Evolutionary conservation across 345 rosid species (phyloP).

Genomic region (Lagerstroemia speciosa): DNA sequence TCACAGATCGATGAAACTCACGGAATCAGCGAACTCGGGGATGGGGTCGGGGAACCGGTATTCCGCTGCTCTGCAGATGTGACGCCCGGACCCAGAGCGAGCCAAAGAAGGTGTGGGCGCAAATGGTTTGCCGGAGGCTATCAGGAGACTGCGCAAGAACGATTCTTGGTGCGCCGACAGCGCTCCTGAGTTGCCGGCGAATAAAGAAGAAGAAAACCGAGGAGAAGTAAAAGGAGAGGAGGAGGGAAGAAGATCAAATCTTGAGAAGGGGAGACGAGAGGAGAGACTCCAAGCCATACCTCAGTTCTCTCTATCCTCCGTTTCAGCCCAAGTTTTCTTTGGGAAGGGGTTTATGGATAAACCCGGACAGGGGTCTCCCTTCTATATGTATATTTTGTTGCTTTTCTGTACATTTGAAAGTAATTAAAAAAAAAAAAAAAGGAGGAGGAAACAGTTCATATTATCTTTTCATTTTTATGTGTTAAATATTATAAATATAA

Average conservation of each 20-base stretch:
- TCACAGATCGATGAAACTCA: slow-evolving; percentile 18
- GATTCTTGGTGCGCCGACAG: neutral
- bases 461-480: too few relatives aligned
- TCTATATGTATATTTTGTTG: neutral
- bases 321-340: neutral
- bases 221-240: slow-evolving; percentile 9
- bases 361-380: neutral
- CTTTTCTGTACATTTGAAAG: too few relatives aligned
- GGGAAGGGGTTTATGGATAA: slow-evolving; percentile 1
- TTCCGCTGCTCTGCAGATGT: slow-evolving; percentile 56
- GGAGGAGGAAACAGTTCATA: too few relatives aligned
- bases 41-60: slow-evolving; percentile 84
- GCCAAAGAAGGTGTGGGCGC: neutral
- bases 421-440: too few relatives aligned
- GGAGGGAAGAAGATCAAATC: slow-evolving; percentile 9
- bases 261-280: slow-evolving; percentile 10
- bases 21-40: slow-evolving; percentile 80
- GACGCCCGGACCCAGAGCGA: neutral
- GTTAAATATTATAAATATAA: too few relatives aligned
- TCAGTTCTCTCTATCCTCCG: neutral
- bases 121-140: neutral
- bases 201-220: slow-evolving; percentile 4
- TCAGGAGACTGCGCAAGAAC: neutral
- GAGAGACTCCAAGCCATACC: slow-evolving; percentile 6
- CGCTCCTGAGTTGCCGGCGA: neutral